phyloP scores from a whole-genome alignment of 176 grass and related monocot genomes.

The Calamus simplicifolius region DNA sequence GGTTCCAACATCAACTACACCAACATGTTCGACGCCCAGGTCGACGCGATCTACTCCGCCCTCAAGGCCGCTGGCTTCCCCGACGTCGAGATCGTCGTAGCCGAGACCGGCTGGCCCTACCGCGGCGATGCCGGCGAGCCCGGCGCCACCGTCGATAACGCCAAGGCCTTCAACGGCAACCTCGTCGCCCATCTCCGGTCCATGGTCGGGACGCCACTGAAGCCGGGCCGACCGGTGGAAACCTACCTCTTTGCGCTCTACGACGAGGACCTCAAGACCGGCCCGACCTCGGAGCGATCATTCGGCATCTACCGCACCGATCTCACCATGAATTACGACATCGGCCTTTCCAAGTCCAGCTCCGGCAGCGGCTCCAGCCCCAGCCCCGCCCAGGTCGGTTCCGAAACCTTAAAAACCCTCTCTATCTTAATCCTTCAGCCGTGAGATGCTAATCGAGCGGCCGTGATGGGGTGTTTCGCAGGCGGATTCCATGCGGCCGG shows the following conservation, averaged over 20 bases:
- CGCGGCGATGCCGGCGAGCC: constrained; percentile 55
- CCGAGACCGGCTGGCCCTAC: constrained; percentile 99
- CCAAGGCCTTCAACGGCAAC: constrained; percentile 72
- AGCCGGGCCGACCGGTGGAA: constrained; percentile 73
- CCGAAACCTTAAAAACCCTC: too few relatives aligned
- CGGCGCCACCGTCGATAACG: constrained; percentile 73
- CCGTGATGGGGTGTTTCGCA: not conserved
- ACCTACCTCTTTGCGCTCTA: constrained; percentile 97
- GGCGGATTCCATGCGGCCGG: constrained; percentile 6
- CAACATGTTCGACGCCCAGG: constrained; percentile 99
- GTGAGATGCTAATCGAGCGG: too few relatives aligned
- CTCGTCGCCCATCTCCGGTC: constrained; percentile 74
- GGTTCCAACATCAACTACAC: constrained; percentile 62
- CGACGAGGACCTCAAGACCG: constrained; percentile 95
- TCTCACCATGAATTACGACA: constrained; percentile 70
- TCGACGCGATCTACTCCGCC: constrained; percentile 72
- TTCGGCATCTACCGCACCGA: constrained; percentile 76
- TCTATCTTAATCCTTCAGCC: too few relatives aligned
- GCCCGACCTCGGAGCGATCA: constrained; percentile 66
- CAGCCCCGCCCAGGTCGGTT: constrained; percentile 12
- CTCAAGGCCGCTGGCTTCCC: constrained; percentile 59
- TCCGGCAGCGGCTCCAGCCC: constrained; percentile 21
- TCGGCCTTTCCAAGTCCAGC: constrained; percentile 40
- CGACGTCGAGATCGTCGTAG: constrained; percentile 73
- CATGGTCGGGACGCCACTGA: constrained; percentile 61